Base-by-base conservation (phyloP, 176 grass and related monocot species). In the Typha latifolia region DNA sequence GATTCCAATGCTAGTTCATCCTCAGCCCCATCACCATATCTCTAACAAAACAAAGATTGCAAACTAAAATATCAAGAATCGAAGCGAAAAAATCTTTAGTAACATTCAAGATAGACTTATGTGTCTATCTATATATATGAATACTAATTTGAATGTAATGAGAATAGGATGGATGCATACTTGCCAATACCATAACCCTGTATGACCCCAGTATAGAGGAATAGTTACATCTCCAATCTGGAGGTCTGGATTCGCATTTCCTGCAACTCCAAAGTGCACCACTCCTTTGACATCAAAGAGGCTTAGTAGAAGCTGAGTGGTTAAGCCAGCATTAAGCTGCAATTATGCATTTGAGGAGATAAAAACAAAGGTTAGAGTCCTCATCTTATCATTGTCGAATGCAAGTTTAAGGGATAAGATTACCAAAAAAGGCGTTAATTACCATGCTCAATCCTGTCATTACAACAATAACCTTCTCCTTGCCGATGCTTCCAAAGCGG, bases 361-460 rank as follows among this genome's bases (percentile, higher is more conserved):
- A 43, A 43, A 43, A 43, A 9, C 0, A 43, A 10, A 43, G 37
- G 9, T 43, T 43, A 43, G 5, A 43, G 8, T 43, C 8, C 34
- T 43, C 0, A 43, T 43, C 34, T 43, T 9, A 1, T 65, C 50
- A 43, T 34, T 51, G 3, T 32, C 6, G 11, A 53, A 31, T 50
- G 14, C 77, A 74, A 79, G 59, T 32, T 12, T 52, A 53, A 52
- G 50, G 62, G 47, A 4, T 11, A 49, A 51, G 9, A 61, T 29
- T 13, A 16, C 57, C 56, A 32, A 31, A 14, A 62, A 23, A 27
- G 51, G 6, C 27, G 3, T 19, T 4, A 23, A 51, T 12, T 91
- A 88, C 85, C 85, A 85, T 93, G 82, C 82, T 78, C 7, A 93
- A 37, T 49, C 85, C 85, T 23, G 85, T 88, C 89, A 93, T 93